Evolutionary conservation across 768 basidiomycete genomes (phyloP).

Genomic region (Mycena amicta): DNA sequence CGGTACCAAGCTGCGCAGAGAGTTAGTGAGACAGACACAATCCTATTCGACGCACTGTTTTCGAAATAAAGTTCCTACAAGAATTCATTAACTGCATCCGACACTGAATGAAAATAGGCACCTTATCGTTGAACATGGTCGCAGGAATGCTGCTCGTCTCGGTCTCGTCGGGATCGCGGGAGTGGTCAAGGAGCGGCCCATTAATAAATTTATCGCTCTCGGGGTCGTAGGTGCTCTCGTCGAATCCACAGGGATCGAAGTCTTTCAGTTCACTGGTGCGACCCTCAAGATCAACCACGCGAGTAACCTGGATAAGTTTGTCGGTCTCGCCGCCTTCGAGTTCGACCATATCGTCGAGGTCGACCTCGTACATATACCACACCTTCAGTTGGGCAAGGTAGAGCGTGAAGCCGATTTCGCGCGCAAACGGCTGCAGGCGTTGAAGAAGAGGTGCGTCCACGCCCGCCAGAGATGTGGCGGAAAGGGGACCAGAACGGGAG

Average conservation of each 20-base stretch:
- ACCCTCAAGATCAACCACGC: neutral
- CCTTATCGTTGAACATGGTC: neutral
- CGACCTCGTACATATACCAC: neutral
- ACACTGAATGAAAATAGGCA: neutral
- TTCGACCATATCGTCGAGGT: neutral
- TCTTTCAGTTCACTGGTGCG: neutral
- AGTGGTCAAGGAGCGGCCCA: neutral
- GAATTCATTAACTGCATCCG: neutral
- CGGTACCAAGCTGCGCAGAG: neutral
- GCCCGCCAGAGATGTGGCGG: neutral
- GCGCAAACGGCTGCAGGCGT: neutral
- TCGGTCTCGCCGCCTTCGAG: neutral
- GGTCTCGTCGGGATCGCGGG: neutral
- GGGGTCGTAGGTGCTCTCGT: neutral
- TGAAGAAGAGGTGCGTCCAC: neutral
- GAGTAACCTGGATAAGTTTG: neutral
- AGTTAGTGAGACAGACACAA: neutral
- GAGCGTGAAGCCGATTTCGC: neutral
- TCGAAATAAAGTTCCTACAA: neutral
- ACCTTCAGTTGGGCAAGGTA: neutral
- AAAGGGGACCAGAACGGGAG: neutral
- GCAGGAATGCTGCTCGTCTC: neutral
- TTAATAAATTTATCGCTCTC: neutral
- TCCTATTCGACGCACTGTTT: neutral
- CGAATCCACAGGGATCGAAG: neutral